Evolutionary conservation across 1,139 yeast species (phyloP), one percentile per base, ranked within the genome.

Genomic region (Geotrichum aggregatum): DNA sequence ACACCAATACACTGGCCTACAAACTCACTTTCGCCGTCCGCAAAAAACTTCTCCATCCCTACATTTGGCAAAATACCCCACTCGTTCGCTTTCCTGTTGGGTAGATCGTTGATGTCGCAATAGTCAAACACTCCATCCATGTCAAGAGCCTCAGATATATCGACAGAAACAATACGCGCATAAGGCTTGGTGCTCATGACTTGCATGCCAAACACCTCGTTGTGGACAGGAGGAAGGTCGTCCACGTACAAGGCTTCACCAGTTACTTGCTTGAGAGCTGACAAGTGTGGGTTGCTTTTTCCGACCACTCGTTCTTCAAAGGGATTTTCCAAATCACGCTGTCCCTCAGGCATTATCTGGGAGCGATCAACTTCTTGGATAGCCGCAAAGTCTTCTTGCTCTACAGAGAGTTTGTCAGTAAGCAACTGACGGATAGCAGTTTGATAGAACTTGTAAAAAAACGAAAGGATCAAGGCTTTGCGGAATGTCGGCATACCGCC

Each of bases 401-500:
- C 52, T 5, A 24, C 28, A 24, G 5, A 8, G 21, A 4, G 5
- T 8, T n/a, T 39, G 8, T 18, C 30, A 39, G 11, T 57, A 57
- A 28, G 45, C 16, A 19, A 42, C 49, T 22, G 22, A 22, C 60
- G 50, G 35, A 59, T 49, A 50, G 68, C 61, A 40, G 65, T 59
- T 44, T 71, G 70, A 61, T 63, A 68, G 54, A 74, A 74, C 57
- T 70, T 71, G 66, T 70, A 74, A 58, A 74, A 74, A 59, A 74
- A 74, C 11, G 77, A 72, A 44, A 73, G 55, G 13, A 75, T 69
- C 49, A 74, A 62, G 6, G 77, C 67, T 43, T 73, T 62, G 47
- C 78, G 63, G 56, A 67, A 74, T 3, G 71, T 62, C 0, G 78
- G 75, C 77, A 73, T 74, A 11, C 77, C 78, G 49, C 78, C 78